Evolutionary conservation across 228 moss, liverwort and hornwort species (phyloP), one percentile per base, ranked within the genome.

Genomic region (Sphagnum magellanicum): DNA sequence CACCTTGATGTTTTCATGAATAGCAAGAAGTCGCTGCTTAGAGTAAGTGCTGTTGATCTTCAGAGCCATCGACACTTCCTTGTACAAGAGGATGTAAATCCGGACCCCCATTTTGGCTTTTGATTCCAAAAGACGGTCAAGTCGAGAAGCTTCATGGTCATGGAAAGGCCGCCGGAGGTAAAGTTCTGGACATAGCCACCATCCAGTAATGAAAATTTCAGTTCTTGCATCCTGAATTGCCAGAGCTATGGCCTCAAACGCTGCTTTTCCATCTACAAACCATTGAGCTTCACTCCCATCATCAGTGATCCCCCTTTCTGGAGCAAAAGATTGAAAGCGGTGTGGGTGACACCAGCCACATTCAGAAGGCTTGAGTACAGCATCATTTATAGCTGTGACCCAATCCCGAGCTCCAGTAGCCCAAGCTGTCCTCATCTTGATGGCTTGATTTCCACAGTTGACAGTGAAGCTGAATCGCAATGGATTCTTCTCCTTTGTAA

Each of bases 1-100:
- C 50, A 84, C 83, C 70, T 84, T 84, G 61, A 84, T 80, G 53
- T 84, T 84, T 65, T 77, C 77, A 32, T 84, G 83, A 50, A 84
- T 77, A 8, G 63, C 70, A 68, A 70, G 80, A 50, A 84, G 63
- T 17, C 75, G 77, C 17, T 59, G 74, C 62, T 84, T 84, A 0
- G 83, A 79, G 70, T 84, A 84, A n/a, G 67, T 80, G 16, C 80
- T 84, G 71, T 84, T 84, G 58, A 84, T 84, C 50, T 84, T 84
- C 71, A 84, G 65, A 10, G 83, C 83, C 83, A 84, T 77, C 16
- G 83, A 79, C 48, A 84, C 83, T 57, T 84, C 83, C 52, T 84
- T 84, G 73, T 84, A 84, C 68, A 84, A n/a, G 10, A 84, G 83
- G 8, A 84, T 80, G 8, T 77, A 84, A 52, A 84, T 77, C 67